Evolutionary conservation across 192 early-diverging fungal species (phyloP).

Genomic region (Linnemannia elongata): DNA sequence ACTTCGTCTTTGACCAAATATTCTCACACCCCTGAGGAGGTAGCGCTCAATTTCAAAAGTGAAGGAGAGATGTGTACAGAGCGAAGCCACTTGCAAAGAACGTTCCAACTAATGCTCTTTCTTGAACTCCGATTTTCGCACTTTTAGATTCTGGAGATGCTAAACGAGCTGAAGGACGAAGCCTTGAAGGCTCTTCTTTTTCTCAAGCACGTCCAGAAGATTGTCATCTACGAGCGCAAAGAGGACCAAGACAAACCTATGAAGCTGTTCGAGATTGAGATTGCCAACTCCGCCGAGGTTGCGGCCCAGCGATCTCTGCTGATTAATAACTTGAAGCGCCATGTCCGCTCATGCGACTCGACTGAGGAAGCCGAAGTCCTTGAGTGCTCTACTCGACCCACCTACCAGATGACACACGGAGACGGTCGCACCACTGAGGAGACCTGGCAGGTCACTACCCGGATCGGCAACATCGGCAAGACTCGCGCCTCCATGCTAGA

Average conservation of each 20-base stretch:
- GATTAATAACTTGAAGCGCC: conserved; percentile 16
- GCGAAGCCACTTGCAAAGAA: background rate
- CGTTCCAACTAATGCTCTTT: background rate
- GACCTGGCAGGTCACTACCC: conserved; percentile 17
- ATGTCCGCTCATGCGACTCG: background rate
- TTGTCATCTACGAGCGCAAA: conserved; percentile 36
- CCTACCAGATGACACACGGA: conserved; percentile 14
- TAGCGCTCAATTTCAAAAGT: background rate
- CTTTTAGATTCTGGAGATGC: conserved; percentile 12
- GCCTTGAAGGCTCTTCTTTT: conserved; percentile 38
- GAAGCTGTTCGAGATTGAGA: conserved; percentile 20
- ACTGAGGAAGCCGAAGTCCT: background rate
- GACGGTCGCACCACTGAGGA: background rate
- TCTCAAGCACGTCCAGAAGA: conserved; percentile 31
- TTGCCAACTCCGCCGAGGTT: conserved; percentile 26
- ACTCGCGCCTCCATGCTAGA: conserved; percentile 3
- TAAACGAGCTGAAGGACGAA: conserved; percentile 25
- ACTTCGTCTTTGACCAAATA: conserved; percentile 20
- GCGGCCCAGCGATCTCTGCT: background rate
- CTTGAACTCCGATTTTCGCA: background rate
- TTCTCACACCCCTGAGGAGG: conserved; percentile 3
- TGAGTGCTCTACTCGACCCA: conserved; percentile 9
- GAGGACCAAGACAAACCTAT: background rate
- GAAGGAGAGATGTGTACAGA: background rate
- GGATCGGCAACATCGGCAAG: conserved; percentile 10